Conservation (phyloP, 1,284 basidiomycete genomes). For the Ceratobasidium sp. region DNA sequence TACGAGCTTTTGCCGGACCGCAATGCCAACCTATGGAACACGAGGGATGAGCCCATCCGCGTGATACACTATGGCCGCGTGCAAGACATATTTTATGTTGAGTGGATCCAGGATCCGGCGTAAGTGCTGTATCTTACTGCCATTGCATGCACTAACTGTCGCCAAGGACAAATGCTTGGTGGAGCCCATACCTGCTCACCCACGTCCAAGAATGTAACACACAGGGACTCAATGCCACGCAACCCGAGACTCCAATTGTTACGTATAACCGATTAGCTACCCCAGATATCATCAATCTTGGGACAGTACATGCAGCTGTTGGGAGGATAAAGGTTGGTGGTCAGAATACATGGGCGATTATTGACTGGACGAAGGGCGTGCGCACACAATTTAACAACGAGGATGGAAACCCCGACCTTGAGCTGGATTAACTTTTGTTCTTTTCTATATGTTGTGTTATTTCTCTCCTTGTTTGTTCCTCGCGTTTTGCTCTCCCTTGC, state of each 20-base stretch:
- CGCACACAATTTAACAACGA: constrained; percentile 20
- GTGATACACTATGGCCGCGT: constrained; percentile 8
- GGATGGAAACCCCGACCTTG: neutral
- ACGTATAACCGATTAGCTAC: constrained; percentile 14
- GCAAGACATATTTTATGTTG: constrained; percentile 8
- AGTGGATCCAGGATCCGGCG: constrained; percentile 10
- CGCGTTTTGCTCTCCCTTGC: too few species aligned
- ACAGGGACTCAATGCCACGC: neutral
- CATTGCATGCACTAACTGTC: neutral
- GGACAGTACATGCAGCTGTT: constrained; percentile 12
- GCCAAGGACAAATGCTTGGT: neutral
- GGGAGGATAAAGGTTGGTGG: constrained; percentile 12
- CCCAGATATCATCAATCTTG: constrained; percentile 14
- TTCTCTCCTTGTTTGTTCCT: too few species aligned
- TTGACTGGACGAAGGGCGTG: constrained; percentile 21
- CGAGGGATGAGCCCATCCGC: neutral
- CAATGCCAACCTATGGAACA: neutral
- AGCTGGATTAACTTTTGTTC: neutral
- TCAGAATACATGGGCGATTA: constrained; percentile 13
- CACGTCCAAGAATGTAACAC: constrained; percentile 21
- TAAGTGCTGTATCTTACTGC: neutral
- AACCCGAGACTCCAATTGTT: constrained; percentile 15
- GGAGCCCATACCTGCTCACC: constrained; percentile 14
- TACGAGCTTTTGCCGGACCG: constrained; percentile 12
- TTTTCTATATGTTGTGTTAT: too few species aligned